phyloP scores from a whole-genome alignment of 1,284 basidiomycete genomes.

The Cutaneotrichosporon cutaneum region DNA sequence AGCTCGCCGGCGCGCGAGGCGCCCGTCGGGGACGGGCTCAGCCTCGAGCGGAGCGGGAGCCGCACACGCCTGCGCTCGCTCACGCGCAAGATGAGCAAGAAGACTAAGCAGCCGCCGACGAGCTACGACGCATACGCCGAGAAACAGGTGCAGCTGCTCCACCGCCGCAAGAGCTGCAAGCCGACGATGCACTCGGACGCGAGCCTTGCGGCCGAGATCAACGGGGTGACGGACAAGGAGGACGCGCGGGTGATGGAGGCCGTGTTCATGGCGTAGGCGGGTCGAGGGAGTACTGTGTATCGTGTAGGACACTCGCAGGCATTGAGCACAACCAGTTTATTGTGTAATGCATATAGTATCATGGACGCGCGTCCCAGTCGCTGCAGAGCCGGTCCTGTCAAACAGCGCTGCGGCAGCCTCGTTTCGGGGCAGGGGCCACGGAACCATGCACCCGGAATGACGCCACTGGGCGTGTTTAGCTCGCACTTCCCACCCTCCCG shows the following conservation, averaged over 20 bases:
- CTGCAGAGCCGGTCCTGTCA: no score
- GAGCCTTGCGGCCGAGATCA: conserved; percentile 36
- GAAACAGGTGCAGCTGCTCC: conserved; percentile 32
- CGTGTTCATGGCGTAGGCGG: conserved; percentile 43
- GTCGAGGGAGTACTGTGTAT: background rate
- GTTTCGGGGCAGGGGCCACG: background rate
- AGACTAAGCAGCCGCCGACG: conserved; percentile 35
- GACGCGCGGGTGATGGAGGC: conserved; percentile 43
- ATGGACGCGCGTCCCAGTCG: no score
- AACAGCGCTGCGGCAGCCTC: no score
- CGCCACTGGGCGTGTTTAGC: background rate
- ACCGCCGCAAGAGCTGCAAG: conserved; percentile 32
- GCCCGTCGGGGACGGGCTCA: conserved; percentile 13
- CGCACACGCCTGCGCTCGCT: conserved; percentile 10
- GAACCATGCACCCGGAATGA: conserved; percentile 6
- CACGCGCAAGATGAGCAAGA: conserved; percentile 21
- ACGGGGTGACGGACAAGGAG: conserved; percentile 39
- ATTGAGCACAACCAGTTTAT: background rate
- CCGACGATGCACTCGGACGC: conserved; percentile 37
- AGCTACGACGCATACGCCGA: conserved; percentile 38
- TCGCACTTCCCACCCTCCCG: background rate
- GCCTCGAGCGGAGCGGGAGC: background rate
- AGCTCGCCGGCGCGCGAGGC: conserved; percentile 9
- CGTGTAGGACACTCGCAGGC: background rate
- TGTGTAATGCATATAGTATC: background rate